A percentile compares a stretch with the other conserved stretches of the same genome.
phyloP scores from a whole-genome alignment of 371 early-diverging fungal genomes.

The Rhizopus sp. region DNA sequence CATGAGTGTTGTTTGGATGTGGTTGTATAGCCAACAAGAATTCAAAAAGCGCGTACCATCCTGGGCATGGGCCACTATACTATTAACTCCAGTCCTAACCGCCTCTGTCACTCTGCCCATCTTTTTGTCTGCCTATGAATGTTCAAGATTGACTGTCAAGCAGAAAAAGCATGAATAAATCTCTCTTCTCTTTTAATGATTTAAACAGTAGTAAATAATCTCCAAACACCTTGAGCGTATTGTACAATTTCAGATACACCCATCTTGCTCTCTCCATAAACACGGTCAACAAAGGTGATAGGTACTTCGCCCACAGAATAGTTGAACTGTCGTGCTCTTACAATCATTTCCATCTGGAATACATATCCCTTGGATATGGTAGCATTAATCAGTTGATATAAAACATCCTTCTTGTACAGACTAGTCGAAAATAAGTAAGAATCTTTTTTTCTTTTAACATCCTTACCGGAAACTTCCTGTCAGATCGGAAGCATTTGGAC shows the following conservation, averaged over 20 bases:
- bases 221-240: conserved; percentile 89
- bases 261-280: conserved; percentile 95
- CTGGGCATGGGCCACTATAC: conserved; percentile 11
- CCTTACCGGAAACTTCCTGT: conserved; percentile 93
- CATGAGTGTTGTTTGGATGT: conserved; percentile 38
- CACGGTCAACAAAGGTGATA: conserved; percentile 97
- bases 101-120: conserved; percentile 53
- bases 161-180: conserved; percentile 3
- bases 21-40: conserved; percentile 7
- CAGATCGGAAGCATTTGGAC: conserved; percentile 92
- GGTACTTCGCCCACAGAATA: conserved; percentile 93
- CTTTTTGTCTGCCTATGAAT: conserved; percentile 45
- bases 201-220: conserved; percentile 75
- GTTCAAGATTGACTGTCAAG: conserved; percentile 5
- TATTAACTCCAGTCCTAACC: conserved; percentile 43
- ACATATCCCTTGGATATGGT: conserved; percentile 97
- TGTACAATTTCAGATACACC: conserved; percentile 94
- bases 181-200: not conserved
- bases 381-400: conserved; percentile 82
- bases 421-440: conserved; percentile 37
- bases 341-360: conserved; percentile 99
- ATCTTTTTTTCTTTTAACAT: not conserved
- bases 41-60: conserved; percentile 4
- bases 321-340: conserved; percentile 87
- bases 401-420: conserved; percentile 93